Percentiles rank a stretch among this genome's conserved stretches.
These are phyloP conservation scores for Microcyclospora tardicrescens DNA, from an alignment of 2,329 filamentous ascomycete species.

Conservation along the genomic window DNA sequence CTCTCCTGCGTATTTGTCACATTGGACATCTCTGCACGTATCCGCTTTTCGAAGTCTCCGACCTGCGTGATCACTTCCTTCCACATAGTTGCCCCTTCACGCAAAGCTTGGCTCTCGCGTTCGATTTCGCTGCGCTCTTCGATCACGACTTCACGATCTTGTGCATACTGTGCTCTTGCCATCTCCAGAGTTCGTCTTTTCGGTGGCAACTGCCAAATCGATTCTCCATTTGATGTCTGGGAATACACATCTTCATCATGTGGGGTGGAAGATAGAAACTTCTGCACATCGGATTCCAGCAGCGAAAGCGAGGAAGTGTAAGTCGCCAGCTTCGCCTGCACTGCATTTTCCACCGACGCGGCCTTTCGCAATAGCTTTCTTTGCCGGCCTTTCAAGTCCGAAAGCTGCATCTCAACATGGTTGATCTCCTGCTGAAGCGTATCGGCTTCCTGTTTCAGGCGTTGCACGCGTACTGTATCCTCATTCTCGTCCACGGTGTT, in stretches of 20 bases:
- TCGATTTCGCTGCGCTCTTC: slow-evolving; percentile 44
- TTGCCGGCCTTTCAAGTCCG: slow-evolving; percentile 47
- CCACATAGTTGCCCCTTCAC: slow-evolving; percentile 57
- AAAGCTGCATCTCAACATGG: slow-evolving; percentile 51
- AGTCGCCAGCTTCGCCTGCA: slow-evolving; percentile 59
- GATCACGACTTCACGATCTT: slow-evolving; percentile 46
- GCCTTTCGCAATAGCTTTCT: slow-evolving; percentile 48
- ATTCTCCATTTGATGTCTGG: slow-evolving; percentile 3
- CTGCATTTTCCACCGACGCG: slow-evolving; percentile 48
- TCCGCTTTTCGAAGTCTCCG: slow-evolving; percentile 49
- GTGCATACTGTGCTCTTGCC: slow-evolving; percentile 58
- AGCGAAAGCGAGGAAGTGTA: slow-evolving; percentile 55
- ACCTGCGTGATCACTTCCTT: slow-evolving; percentile 47
- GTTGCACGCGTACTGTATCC: slow-evolving; percentile 43
- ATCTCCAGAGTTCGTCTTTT: slow-evolving; percentile 56
- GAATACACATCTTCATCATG: neutral
- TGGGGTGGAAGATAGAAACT: slow-evolving; percentile 35
- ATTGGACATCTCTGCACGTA: slow-evolving; percentile 43
- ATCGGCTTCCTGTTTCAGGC: slow-evolving; percentile 38
- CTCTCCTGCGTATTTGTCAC: slow-evolving; percentile 5
- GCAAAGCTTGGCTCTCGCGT: slow-evolving; percentile 50
- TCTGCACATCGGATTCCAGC: slow-evolving; percentile 48
- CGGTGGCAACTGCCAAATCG: slow-evolving; percentile 40
- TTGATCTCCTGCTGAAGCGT: slow-evolving; percentile 50
- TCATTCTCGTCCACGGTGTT: slow-evolving; percentile 41